Evolutionary conservation across 192 early-diverging fungal genomes (phyloP).

Genomic region (Lunasporangiospora selenospora): DNA sequence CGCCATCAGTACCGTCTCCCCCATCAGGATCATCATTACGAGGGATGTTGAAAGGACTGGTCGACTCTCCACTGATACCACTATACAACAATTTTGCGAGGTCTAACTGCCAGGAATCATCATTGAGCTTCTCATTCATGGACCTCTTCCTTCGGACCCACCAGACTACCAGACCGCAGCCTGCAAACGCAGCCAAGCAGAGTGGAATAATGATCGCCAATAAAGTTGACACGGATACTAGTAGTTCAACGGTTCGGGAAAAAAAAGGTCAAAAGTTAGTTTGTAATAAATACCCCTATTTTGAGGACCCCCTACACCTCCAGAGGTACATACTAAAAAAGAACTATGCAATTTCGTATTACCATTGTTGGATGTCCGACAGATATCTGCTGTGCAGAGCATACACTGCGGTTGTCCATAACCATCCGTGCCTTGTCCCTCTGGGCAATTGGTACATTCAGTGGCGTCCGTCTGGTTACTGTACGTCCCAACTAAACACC

Average conservation of each 20-base stretch:
- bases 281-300: neutral
- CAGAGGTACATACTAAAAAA: too few species aligned
- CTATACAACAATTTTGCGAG: constrained; percentile 27
- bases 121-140: constrained; percentile 23
- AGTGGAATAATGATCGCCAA: constrained; percentile 22
- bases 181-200: neutral
- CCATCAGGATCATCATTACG: constrained; percentile 1
- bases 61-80: constrained; percentile 24
- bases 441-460: constrained; percentile 5
- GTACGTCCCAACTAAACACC: constrained; percentile 9
- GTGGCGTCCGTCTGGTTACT: constrained; percentile 15
- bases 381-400: constrained; percentile 11
- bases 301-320: too few species aligned
- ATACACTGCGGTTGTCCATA: constrained; percentile 15
- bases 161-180: neutral
- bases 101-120: constrained; percentile 48
- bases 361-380: constrained; percentile 4
- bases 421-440: constrained; percentile 15
- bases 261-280: neutral
- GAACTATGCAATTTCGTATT: too few species aligned
- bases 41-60: constrained; percentile 4
- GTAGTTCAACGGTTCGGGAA: neutral
- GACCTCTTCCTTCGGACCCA: constrained; percentile 20
- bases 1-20: neutral
- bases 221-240: constrained; percentile 3